phyloP scores from a whole-genome alignment of 257 asterid genomes.

The Ilex aquifolium region DNA sequence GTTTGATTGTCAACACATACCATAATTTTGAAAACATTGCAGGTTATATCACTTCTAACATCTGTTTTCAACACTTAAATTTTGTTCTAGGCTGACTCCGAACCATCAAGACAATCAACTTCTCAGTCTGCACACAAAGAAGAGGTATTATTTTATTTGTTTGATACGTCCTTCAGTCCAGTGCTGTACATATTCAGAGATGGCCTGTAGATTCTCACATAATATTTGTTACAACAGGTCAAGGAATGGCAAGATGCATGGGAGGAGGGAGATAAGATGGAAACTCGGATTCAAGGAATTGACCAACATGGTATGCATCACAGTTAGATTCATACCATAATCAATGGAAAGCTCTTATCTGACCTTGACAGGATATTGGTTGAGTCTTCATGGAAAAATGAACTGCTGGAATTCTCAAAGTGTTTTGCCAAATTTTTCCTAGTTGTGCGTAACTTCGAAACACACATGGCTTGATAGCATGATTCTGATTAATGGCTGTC shows the following conservation, averaged over 20 bases:
- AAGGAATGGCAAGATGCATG: conserved; percentile 37
- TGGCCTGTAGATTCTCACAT: conserved; percentile 13
- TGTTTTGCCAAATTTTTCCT: no score
- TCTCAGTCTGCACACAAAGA: conserved; percentile 30
- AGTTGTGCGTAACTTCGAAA: no score
- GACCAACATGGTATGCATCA: conserved; percentile 22
- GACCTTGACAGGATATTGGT: no score
- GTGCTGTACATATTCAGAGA: background rate
- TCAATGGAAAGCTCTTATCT: background rate
- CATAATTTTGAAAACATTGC: background rate
- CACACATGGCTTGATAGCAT: no score
- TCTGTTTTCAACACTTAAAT: background rate
- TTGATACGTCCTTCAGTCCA: conserved; percentile 1
- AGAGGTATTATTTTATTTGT: conserved; percentile 28
- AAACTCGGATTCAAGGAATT: conserved; percentile 12
- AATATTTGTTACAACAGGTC: conserved; percentile 24
- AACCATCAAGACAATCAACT: conserved; percentile 36
- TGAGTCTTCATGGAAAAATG: no score
- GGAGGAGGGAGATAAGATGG: conserved; percentile 27
- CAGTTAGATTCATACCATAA: conserved; percentile 1
- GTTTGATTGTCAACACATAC: no score
- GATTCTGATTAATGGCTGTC: no score
- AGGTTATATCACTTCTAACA: background rate
- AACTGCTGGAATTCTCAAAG: no score
- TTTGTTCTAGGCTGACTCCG: conserved; percentile 43